Percentiles rank a stretch among this genome's conserved stretches.
Evolutionary conservation across 306 rosid species (phyloP).

Genomic region (Pachyrhizus erosus): DNA sequence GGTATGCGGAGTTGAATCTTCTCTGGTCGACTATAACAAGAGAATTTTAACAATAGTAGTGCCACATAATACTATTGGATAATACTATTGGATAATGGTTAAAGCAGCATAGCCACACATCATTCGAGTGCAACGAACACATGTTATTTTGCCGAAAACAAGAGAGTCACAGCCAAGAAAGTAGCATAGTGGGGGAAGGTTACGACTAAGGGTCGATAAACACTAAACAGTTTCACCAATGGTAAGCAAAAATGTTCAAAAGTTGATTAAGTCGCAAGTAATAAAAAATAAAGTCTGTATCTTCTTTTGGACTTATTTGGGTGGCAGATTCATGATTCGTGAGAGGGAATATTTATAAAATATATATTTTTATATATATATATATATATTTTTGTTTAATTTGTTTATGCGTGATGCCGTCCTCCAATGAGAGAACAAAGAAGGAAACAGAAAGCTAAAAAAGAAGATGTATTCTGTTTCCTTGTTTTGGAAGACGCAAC

Average conservation of each 20-base stretch:
- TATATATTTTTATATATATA: too few relatives aligned
- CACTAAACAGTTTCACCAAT: background rate
- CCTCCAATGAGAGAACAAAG: conserved; percentile 28
- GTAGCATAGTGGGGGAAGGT: conserved; percentile 3
- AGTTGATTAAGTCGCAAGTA: conserved; percentile 9
- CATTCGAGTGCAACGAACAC: background rate
- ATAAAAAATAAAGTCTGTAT: background rate
- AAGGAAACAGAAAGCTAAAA: conserved; percentile 30
- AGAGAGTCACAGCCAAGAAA: conserved; percentile 9
- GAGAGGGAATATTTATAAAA: background rate
- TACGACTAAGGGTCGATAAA: background rate
- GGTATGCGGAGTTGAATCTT: background rate
- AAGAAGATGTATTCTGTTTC: background rate
- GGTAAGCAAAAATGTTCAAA: background rate
- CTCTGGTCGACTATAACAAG: background rate
- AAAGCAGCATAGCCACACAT: background rate
- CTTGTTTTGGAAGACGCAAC: conserved; percentile 35
- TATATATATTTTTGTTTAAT: background rate
- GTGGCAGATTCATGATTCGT: conserved; percentile 24
- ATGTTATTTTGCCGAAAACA: background rate
- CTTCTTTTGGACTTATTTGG: conserved; percentile 21
- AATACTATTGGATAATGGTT: too few relatives aligned
- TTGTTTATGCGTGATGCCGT: background rate
- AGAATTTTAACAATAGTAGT: background rate
- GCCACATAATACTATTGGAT: too few relatives aligned